Conservation (phyloP, 202 grass and related monocot species). For the Schoenoplectus tabernaemontani region DNA sequence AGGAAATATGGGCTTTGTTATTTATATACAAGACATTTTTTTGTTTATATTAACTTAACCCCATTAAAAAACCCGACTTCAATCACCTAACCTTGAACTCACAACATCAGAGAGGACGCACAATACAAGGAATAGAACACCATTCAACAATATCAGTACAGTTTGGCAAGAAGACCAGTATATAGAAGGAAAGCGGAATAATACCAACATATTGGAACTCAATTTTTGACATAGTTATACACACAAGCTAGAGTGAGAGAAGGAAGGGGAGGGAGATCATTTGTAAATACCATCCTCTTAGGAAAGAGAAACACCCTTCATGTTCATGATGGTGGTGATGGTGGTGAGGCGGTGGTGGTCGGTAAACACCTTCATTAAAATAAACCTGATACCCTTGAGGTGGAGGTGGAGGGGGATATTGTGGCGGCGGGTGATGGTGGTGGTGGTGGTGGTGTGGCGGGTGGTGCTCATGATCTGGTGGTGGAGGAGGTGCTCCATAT, state of each 20-base stretch:
- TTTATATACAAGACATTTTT: neutral
- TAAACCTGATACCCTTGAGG: slow-evolving; percentile 80
- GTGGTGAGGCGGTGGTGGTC: slow-evolving; percentile 30
- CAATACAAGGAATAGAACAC: neutral
- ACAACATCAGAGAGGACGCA: neutral
- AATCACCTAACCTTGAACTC: neutral
- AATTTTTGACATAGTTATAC: neutral
- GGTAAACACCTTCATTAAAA: slow-evolving; percentile 43
- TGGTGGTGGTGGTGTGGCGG: slow-evolving; percentile 36
- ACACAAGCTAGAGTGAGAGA: too few species aligned
- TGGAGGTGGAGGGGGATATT: neutral
- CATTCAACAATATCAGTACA: neutral
- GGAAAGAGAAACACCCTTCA: slow-evolving; percentile 51
- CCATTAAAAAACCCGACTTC: neutral
- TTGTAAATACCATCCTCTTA: slow-evolving; percentile 75
- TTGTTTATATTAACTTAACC: too few species aligned
- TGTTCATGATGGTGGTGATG: slow-evolving; percentile 30
- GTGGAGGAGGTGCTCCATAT: slow-evolving; percentile 19
- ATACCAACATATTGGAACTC: neutral
- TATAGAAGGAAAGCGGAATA: neutral
- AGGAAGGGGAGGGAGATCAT: neutral
- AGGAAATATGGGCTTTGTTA: neutral
- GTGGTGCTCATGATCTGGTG: slow-evolving; percentile 26
- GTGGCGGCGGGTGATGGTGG: slow-evolving; percentile 3
- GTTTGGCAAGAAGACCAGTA: neutral